Evolutionary conservation across 139 green algal species (phyloP), one percentile per base, ranked within the genome.

Genomic region (Asterochloris sp.): DNA sequence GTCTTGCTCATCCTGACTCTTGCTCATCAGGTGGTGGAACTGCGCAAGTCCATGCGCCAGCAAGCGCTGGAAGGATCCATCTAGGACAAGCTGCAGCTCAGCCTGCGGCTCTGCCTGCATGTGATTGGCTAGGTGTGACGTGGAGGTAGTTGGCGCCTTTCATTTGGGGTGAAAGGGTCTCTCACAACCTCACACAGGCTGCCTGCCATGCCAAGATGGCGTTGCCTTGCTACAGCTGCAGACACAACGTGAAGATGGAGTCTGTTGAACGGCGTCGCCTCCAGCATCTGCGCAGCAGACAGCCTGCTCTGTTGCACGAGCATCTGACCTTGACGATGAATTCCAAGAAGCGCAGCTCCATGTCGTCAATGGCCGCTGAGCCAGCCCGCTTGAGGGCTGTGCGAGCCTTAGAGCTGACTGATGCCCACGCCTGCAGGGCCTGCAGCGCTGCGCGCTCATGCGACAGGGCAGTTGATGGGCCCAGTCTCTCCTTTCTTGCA

Each of bases 41-140:
- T 88, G 71, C 23, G 85, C 87, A 27, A 92, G 76, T 23, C 82
- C 83, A 84, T 92, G 88, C 11, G 74, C 82, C 10, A 89, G 81
- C 19, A 91, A 73, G 6, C 88, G 78, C 21, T 86, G 69, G 69
- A 85, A 85, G 64, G 29, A 73, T 26, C 88, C 85, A 26, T 86
- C 80, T 24, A 88, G 68, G 0, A 74, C 54, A 62, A 91, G 17
- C 24, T 84, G 71, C 62, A 90, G 68, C 73, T 89, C 83, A 0
- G 28, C 71, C 47, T 16, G 73, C 14, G 60, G n/a, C 1, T 73
- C 68, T 0, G 54, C 77, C 83, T 87, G 74, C 62, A 64, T 17
- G 28, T 0, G 74, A 67, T 17, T 6, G 23, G 61, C 28, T n/a
- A 1, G 12, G 27, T 74, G 15, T 27, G 23, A 80, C 12, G 6